Evolutionary conservation across 1,139 yeast genomes (phyloP).

Genomic region (Protomyces inundatus): DNA sequence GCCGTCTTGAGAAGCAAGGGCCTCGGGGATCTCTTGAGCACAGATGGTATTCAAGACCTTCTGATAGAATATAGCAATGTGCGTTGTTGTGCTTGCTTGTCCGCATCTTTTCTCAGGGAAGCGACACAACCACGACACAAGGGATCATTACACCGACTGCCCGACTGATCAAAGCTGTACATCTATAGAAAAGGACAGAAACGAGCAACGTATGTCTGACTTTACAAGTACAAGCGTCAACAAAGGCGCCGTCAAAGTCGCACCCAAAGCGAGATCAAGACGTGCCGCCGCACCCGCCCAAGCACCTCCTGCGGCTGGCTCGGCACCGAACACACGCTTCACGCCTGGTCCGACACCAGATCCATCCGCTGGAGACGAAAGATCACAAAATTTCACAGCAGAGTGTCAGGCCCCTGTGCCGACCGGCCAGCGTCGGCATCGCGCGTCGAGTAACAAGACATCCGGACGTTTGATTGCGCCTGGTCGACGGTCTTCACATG

Average conservation of each 20-base stretch:
- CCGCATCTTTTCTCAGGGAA: too few relatives aligned
- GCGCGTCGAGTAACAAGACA: neutral
- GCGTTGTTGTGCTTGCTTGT: too few relatives aligned
- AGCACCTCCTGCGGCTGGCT: neutral
- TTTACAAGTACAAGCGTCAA: constrained; percentile 15
- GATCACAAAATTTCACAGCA: neutral
- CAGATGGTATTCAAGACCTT: too few relatives aligned
- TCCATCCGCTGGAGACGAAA: neutral
- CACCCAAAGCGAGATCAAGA: constrained; percentile 8
- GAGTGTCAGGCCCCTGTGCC: neutral
- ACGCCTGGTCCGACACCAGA: neutral
- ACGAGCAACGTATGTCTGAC: neutral
- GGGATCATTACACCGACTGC: too few relatives aligned
- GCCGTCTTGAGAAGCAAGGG: too few relatives aligned
- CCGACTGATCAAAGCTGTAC: too few relatives aligned
- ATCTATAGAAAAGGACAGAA: too few relatives aligned
- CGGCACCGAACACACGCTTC: neutral
- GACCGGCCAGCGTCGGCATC: neutral
- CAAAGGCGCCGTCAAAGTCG: constrained; percentile 21
- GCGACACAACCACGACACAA: too few relatives aligned
- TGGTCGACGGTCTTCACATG: neutral
- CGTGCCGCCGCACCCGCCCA: neutral
- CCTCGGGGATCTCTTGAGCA: too few relatives aligned
- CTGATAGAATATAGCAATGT: too few relatives aligned
- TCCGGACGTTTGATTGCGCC: neutral